Evolutionary conservation across 495 filamentous ascomycete genomes (phyloP).

Genomic region (Annulohypoxylon nitens): DNA sequence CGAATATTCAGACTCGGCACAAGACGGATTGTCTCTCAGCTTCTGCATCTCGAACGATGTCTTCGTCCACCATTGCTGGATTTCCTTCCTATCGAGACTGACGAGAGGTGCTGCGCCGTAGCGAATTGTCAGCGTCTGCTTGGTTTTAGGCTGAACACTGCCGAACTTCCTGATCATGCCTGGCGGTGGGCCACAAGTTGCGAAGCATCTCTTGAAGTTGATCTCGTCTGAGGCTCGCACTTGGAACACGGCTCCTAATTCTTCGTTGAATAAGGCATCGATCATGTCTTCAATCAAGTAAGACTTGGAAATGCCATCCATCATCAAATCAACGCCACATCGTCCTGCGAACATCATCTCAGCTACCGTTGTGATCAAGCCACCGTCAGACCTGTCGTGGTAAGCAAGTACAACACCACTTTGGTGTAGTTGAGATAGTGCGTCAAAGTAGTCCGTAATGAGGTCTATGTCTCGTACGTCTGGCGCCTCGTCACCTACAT

Average conservation of each 20-base stretch:
- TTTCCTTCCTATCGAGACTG: constrained; percentile 73
- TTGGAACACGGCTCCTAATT: constrained; percentile 97
- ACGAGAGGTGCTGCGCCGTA: constrained; percentile 76
- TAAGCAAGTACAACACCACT: constrained; percentile 91
- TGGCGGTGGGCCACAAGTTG: constrained; percentile 87
- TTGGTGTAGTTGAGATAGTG: constrained; percentile 86
- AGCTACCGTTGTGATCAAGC: constrained; percentile 88
- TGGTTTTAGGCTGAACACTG: constrained; percentile 72
- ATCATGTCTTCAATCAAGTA: constrained; percentile 73
- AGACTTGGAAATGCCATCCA: constrained; percentile 75
- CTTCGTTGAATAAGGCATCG: constrained; percentile 91
- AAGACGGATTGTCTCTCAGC: constrained; percentile 87
- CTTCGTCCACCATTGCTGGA: constrained; percentile 89
- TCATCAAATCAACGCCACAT: constrained; percentile 86
- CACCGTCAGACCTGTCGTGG: constrained; percentile 94
- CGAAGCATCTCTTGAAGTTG: constrained; percentile 90
- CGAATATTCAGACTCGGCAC: constrained; percentile 86
- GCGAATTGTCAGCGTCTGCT: constrained; percentile 82
- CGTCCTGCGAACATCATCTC: constrained; percentile 99
- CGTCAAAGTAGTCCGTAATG: constrained; percentile 93
- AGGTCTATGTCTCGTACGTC: constrained; percentile 85
- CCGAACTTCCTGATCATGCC: constrained; percentile 87
- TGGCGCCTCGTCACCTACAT: constrained; percentile 85
- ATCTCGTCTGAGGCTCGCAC: constrained; percentile 85
- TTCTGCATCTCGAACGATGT: constrained; percentile 94